phyloP scores from a whole-genome alignment of 163 green algal species.

The Volvox carteri region DNA sequence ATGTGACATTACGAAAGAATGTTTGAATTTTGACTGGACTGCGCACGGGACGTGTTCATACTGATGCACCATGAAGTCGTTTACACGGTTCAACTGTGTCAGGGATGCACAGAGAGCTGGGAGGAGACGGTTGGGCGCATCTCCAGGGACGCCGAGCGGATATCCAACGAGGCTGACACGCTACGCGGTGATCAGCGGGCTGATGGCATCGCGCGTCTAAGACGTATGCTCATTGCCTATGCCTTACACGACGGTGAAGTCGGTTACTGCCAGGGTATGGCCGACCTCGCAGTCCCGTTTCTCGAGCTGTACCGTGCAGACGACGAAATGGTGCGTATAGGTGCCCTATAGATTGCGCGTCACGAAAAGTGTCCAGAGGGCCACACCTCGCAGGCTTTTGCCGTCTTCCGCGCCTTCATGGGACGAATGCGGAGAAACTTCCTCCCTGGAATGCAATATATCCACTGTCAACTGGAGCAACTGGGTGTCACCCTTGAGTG shows the following conservation, averaged over 20 bases:
- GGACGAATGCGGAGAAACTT: neutral
- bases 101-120: slow-evolving; percentile 39
- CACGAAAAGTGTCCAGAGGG: neutral
- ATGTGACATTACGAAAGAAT: no score
- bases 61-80: neutral
- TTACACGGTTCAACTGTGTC: no score
- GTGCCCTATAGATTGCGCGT: neutral
- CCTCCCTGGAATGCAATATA: neutral
- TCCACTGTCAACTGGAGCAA: slow-evolving; percentile 13
- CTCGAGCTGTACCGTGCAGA: slow-evolving; percentile 37
- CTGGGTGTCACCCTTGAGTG: neutral
- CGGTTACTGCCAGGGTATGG: slow-evolving; percentile 41
- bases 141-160: neutral
- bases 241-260: slow-evolving; percentile 9
- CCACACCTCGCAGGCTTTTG: slow-evolving; percentile 21
- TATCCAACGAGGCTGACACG: neutral
- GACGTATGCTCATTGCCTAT: neutral
- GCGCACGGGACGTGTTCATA: no score
- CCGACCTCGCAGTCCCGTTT: slow-evolving; percentile 18
- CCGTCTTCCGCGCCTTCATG: slow-evolving; percentile 12
- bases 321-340: neutral
- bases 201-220: neutral
- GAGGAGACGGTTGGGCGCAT: neutral
- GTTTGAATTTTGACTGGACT: no score
- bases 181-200: neutral